These are phyloP conservation scores for Gynochthodes officinalis DNA, from an alignment of 257 asterid species.

Conservation along the genomic window DNA sequence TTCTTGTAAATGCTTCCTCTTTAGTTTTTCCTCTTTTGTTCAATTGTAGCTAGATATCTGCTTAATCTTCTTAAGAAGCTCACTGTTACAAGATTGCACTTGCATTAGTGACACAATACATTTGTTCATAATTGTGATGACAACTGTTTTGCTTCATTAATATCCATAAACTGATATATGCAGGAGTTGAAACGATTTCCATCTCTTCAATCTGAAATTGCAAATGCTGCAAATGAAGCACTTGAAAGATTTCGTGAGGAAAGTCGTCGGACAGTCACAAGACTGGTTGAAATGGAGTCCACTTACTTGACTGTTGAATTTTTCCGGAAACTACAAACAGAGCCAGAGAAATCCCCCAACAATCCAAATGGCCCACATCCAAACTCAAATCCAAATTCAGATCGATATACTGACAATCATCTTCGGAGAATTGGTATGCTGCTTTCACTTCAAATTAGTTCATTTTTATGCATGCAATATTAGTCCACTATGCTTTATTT, in stretches of 20 bases:
- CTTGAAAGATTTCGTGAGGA: constrained; percentile 96
- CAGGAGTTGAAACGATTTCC: constrained; percentile 96
- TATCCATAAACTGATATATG: background rate
- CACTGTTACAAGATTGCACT: background rate
- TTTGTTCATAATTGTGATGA: background rate
- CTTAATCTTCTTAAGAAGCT: background rate
- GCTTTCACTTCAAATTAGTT: background rate
- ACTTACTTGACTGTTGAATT: constrained; percentile 92
- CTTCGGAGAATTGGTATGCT: constrained; percentile 66
- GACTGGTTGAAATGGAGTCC: constrained; percentile 98
- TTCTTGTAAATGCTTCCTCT: no score
- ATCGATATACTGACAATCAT: constrained; percentile 79
- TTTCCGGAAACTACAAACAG: constrained; percentile 79
- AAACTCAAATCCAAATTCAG: constrained; percentile 43
- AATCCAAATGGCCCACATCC: constrained; percentile 23
- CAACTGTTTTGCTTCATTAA: background rate
- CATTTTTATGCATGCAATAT: background rate
- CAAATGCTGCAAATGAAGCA: constrained; percentile 90
- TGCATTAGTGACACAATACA: background rate
- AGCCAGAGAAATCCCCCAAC: constrained; percentile 62
- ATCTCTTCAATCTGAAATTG: constrained; percentile 85
- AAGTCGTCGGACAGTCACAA: constrained; percentile 73
- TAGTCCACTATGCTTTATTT: no score
- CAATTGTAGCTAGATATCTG: background rate
- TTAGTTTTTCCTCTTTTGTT: background rate